phyloP scores from a whole-genome alignment of 192 early-diverging fungal species.

The Allomyces macrogynus region DNA sequence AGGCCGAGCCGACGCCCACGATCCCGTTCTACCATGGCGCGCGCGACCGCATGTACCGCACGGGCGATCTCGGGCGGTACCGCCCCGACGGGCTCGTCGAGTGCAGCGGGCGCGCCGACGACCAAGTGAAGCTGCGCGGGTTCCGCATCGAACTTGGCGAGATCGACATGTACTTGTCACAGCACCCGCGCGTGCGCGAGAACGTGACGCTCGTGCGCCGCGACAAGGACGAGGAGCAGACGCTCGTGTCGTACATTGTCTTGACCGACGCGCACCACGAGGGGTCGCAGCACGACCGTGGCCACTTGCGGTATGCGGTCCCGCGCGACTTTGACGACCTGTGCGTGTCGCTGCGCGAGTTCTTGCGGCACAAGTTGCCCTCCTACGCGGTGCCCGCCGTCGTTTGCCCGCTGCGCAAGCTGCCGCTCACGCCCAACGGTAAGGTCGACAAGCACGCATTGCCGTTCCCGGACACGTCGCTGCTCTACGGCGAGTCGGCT shows the following conservation, averaged over 20 bases:
- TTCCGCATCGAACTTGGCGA: constrained; percentile 98
- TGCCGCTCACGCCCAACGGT: constrained; percentile 97
- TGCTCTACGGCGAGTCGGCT: constrained; percentile 22
- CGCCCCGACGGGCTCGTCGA: constrained; percentile 85
- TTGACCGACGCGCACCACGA: constrained; percentile 34
- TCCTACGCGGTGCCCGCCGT: constrained; percentile 80
- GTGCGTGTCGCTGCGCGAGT: constrained; percentile 64
- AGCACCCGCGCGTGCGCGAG: constrained; percentile 78
- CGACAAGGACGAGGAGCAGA: constrained; percentile 98
- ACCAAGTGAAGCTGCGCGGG: constrained; percentile 99
- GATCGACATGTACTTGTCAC: constrained; percentile 89
- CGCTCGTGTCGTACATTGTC: constrained; percentile 86
- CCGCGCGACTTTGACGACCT: constrained; percentile 20
- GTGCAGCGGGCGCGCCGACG: constrained; percentile 91
- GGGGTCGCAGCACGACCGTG: constrained; percentile 11
- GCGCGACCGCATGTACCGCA: constrained; percentile 86
- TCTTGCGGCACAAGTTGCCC: constrained; percentile 81
- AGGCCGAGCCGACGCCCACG: constrained; percentile 9
- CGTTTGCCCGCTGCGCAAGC: constrained; percentile 76
- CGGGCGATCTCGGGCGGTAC: constrained; percentile 93
- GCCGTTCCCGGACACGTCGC: constrained; percentile 91
- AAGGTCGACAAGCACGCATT: constrained; percentile 93
- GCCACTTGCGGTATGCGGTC: constrained; percentile 6
- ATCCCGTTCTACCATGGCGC: constrained; percentile 4
- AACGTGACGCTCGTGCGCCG: constrained; percentile 90